Conservation (phyloP, 2,329 filamentous ascomycete species). For the Aspergillus eucalypticola region DNA sequence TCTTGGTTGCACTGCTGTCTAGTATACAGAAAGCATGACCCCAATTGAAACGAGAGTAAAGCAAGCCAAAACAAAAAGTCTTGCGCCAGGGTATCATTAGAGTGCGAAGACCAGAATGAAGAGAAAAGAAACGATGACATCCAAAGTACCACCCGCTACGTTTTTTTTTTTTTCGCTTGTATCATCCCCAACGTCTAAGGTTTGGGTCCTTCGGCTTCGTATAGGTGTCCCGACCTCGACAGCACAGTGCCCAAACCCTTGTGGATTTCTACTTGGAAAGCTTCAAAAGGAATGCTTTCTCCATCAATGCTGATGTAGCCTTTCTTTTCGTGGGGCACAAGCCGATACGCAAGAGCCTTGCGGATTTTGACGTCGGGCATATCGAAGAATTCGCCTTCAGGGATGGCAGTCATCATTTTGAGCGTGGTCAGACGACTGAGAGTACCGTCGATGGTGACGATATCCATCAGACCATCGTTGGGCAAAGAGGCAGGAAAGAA, state of each 20-base stretch:
- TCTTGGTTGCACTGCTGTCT: neutral
- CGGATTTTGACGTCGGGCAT: conserved; percentile 74
- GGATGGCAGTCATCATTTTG: conserved; percentile 69
- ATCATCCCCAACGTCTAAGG: conserved; percentile 12
- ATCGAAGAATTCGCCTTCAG: conserved; percentile 76
- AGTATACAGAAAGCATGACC: neutral
- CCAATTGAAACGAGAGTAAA: conserved; percentile 14
- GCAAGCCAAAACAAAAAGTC: conserved; percentile 20
- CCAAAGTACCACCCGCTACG: neutral
- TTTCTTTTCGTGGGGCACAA: conserved; percentile 70
- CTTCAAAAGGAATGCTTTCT: conserved; percentile 80
- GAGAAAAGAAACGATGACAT: conserved; percentile 15
- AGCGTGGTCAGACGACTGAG: conserved; percentile 67
- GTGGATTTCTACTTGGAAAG: conserved; percentile 90
- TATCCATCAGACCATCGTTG: conserved; percentile 81
- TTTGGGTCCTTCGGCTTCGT: conserved; percentile 59
- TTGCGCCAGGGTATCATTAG: conserved; percentile 37
- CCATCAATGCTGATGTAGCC: conserved; percentile 95
- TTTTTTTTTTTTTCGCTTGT: neutral
- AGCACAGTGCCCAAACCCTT: conserved; percentile 79
- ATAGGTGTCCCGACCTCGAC: conserved; percentile 69
- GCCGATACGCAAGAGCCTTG: conserved; percentile 84
- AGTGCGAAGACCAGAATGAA: conserved; percentile 23
- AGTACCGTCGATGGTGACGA: conserved; percentile 77
- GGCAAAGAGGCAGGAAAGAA: conserved; percentile 81